phyloP scores from a whole-genome alignment of 257 asterid genomes.

The Nyctanthes arbortristis region DNA sequence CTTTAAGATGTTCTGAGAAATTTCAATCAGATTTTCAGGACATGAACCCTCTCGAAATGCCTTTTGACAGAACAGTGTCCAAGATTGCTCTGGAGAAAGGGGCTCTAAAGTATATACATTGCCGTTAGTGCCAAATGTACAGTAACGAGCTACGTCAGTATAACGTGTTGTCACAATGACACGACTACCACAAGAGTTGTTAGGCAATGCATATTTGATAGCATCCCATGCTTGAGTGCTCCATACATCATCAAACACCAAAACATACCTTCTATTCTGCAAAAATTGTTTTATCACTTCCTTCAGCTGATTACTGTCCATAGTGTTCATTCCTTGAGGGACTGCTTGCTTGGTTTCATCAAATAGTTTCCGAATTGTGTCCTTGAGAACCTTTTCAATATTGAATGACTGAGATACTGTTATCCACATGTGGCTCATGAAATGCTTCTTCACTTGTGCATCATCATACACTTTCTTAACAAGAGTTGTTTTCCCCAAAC shows the following conservation, averaged over 20 bases:
- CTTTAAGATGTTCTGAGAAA: conserved; percentile 6
- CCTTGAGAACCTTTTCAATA: conserved; percentile 16
- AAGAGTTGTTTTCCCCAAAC: conserved; percentile 17
- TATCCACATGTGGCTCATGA: not conserved
- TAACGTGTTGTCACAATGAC: conserved; percentile 22
- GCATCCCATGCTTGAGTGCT: conserved; percentile 14
- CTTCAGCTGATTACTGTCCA: not conserved
- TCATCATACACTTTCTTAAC: conserved; percentile 12
- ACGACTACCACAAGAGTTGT: conserved; percentile 19
- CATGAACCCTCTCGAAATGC: conserved; percentile 19
- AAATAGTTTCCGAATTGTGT: conserved; percentile 13
- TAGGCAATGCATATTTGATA: conserved; percentile 19
- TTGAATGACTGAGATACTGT: conserved; percentile 12
- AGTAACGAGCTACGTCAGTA: not conserved
- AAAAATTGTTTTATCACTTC: not conserved
- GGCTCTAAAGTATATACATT: conserved; percentile 9
- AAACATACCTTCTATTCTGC: conserved; percentile 13
- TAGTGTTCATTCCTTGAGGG: conserved; percentile 5
- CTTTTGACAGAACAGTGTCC: conserved; percentile 23
- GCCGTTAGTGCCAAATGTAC: not conserved
- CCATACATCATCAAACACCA: conserved; percentile 30
- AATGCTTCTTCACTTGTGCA: not conserved
- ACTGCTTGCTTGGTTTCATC: conserved; percentile 9
- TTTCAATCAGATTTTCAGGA: conserved; percentile 16
- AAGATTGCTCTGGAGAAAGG: conserved; percentile 16